Base-by-base conservation (phyloP, 2,329 filamentous ascomycete species). In the Alternaria triticimaculans region DNA sequence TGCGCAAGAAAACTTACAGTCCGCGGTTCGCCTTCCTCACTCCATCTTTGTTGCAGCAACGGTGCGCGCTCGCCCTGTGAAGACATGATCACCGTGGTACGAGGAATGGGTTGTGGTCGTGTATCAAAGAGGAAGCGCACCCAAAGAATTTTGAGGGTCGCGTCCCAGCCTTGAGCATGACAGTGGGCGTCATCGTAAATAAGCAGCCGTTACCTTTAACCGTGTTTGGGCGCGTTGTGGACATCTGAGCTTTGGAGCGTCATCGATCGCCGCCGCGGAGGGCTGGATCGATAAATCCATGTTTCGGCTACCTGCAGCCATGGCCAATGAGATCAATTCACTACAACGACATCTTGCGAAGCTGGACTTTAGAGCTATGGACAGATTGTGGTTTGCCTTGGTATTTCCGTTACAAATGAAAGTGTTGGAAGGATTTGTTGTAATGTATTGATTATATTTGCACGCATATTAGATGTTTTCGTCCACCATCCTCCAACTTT, bases 1-100 rank as follows among this genome's bases (percentile, higher is more conserved):
- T 12, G 15, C 15, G 6, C 25, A 48, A 11, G 14, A 11, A 10
- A 51, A 65, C 66, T 33, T 73, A 81, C 68, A 68, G 72, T 62
- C 71, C 77, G 69, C 21, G 72, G 68, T 12, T 76, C 74, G 59
- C 80, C 80, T 54, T 74, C 71, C 25, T 75, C 63, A 44, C 70
- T 72, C 60, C 63, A 71, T 43, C 72, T 65, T 55, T 78, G 72
- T 23, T 75, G 74, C 20, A 84, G 71, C 44, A 84, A 68, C 21
- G 82, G 82, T 51, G 79, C 73, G 55, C 76, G 78, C 68, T 84
- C 82, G 60, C 78, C 59, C 48, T 58, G 50, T 45, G 30, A 65
- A 64, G 69, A 56, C 72, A 74, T 75, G 14, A 49, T 61, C 15
- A 37, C 46, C 21, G 45, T 14, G 26, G 18, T 23, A 18, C 49